Conservation (phyloP, 192 early-diverging fungal genomes). For the Coemansia sp. region DNA sequence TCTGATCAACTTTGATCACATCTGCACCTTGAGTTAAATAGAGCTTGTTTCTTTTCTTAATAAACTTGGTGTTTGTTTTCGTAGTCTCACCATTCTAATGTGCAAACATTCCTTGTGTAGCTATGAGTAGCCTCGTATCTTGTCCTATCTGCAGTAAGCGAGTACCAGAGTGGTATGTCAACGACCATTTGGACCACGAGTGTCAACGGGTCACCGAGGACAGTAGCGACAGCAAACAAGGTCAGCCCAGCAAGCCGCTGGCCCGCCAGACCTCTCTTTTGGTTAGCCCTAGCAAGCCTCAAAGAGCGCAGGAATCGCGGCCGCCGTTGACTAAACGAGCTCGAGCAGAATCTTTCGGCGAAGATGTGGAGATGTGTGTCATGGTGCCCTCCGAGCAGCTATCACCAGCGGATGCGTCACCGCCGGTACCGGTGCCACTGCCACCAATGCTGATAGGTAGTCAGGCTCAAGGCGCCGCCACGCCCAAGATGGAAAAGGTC, state of each 20-base stretch:
- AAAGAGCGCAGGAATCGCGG: neutral
- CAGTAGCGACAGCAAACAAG: neutral
- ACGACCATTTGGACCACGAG: constrained; percentile 47
- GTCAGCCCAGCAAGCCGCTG: constrained; percentile 9
- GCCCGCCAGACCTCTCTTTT: neutral
- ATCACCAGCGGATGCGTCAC: neutral
- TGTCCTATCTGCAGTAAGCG: constrained; percentile 43
- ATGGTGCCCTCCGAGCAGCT: neutral
- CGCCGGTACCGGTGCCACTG: neutral
- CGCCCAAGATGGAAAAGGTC: neutral
- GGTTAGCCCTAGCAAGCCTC: neutral
- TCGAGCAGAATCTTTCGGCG: neutral
- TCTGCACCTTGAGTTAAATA: neutral
- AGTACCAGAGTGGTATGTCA: constrained; percentile 51
- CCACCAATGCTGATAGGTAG: neutral
- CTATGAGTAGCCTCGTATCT: constrained; percentile 24
- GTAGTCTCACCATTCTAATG: neutral
- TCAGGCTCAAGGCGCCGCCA: neutral
- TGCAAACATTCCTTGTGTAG: neutral
- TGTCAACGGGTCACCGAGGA: constrained; percentile 3
- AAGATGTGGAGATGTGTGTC: neutral
- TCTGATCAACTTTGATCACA: neutral
- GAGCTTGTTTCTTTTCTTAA: neutral
- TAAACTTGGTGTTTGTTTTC: neutral
- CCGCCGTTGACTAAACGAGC: neutral